A percentile compares a stretch with the other conserved stretches of the same genome.
phyloP scores from a whole-genome alignment of 1,284 basidiomycete genomes.

The Cryptococcus sp. region DNA sequence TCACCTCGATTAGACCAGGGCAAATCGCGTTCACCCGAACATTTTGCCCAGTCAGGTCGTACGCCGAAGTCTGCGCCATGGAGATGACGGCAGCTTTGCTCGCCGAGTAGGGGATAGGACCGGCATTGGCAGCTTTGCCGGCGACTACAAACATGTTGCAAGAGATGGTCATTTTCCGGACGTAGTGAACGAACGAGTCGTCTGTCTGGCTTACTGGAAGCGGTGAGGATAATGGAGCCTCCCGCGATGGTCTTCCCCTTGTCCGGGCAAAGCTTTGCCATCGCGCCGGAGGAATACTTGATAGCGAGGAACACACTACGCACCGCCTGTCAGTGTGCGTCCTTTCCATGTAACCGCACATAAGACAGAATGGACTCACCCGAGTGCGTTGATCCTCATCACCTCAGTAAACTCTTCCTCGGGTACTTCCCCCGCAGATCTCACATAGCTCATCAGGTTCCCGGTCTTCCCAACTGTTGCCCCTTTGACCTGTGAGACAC shows the following conservation, averaged over 20 bases:
- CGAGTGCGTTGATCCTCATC: conserved; percentile 76
- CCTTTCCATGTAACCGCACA: not conserved
- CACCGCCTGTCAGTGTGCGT: not conserved
- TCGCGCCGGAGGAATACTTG: conserved; percentile 77
- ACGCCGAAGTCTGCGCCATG: conserved; percentile 74
- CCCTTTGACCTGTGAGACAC: not conserved
- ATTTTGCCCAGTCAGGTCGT: conserved; percentile 75
- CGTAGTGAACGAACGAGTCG: no score
- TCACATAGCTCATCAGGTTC: not conserved
- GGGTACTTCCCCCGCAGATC: conserved; percentile 34
- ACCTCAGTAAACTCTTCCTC: conserved; percentile 68
- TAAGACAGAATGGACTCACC: conserved; percentile 54
- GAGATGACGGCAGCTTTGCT: conserved; percentile 88
- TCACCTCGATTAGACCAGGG: conserved; percentile 76
- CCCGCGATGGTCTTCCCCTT: conserved; percentile 65
- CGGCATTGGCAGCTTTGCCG: conserved; percentile 79
- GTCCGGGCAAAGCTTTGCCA: conserved; percentile 64
- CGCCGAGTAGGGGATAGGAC: conserved; percentile 80
- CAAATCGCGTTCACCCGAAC: conserved; percentile 87
- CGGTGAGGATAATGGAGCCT: conserved; percentile 82
- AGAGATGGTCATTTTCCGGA: no score
- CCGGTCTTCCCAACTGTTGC: not conserved
- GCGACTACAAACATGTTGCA: conserved; percentile 59
- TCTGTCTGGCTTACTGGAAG: not conserved
- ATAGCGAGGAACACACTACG: conserved; percentile 81